Conservation (phyloP, 352 stramenopile species). For the Pelagophyceae sp. region DNA sequence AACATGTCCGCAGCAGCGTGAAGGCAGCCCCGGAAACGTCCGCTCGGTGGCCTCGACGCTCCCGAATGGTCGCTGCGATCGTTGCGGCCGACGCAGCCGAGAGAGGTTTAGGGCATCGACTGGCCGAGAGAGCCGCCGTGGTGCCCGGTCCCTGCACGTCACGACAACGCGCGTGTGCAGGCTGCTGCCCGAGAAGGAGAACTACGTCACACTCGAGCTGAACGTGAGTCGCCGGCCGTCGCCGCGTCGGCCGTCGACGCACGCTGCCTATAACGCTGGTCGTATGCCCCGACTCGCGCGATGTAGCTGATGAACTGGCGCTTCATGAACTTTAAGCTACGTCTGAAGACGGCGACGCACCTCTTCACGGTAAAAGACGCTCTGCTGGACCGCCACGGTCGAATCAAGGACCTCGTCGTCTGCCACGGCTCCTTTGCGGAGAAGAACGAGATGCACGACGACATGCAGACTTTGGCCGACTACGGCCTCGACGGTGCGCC, state of each 20-base stretch:
- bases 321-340: constrained; percentile 54
- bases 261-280: too few relatives aligned
- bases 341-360: constrained; percentile 45
- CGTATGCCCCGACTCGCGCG: too few relatives aligned
- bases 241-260: too few relatives aligned
- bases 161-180: too few relatives aligned
- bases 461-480: constrained; percentile 47
- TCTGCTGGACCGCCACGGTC: constrained; percentile 49
- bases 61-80: too few relatives aligned
- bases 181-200: not conserved
- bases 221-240: not conserved
- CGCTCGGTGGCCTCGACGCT: too few relatives aligned
- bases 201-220: constrained; percentile 6
- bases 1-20: too few relatives aligned
- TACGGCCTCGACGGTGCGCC: constrained; percentile 49
- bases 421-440: constrained; percentile 53
- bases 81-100: too few relatives aligned
- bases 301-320: constrained; percentile 55
- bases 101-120: too few relatives aligned
- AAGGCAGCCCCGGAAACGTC: too few relatives aligned
- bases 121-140: too few relatives aligned
- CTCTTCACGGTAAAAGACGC: constrained; percentile 41
- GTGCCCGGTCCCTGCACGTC: too few relatives aligned
- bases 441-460: constrained; percentile 45
- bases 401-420: constrained; percentile 49